These are phyloP conservation scores for Hyaloperonospora brassicae DNA, from an alignment of 352 stramenopile genomes.

Conservation along the genomic window DNA sequence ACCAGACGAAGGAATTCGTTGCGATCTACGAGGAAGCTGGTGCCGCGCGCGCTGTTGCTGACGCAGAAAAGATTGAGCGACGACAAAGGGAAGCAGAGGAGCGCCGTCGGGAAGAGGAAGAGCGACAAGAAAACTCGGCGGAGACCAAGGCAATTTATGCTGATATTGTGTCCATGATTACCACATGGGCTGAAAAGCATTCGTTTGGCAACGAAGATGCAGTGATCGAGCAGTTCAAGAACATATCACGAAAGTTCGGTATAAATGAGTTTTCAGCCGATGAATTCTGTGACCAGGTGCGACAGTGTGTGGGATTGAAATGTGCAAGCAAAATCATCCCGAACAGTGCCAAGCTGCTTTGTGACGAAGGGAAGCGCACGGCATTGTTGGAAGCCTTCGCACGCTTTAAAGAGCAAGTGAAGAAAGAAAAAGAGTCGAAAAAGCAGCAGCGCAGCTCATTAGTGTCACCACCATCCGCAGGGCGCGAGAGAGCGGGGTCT, in stretches of 20 bases:
- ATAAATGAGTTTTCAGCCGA: conserved; percentile 60
- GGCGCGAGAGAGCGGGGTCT: conserved; percentile 23
- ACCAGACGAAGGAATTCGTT: conserved; percentile 82
- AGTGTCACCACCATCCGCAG: conserved; percentile 24
- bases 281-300: conserved; percentile 63
- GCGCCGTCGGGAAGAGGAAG: conserved; percentile 42
- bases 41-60: conserved; percentile 35
- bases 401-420: conserved; percentile 58
- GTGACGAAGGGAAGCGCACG: conserved; percentile 46
- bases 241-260: conserved; percentile 45
- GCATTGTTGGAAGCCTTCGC: conserved; percentile 47
- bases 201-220: conserved; percentile 36
- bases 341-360: conserved; percentile 59
- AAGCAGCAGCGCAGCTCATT: conserved; percentile 51
- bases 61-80: conserved; percentile 42
- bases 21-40: conserved; percentile 62
- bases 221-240: conserved; percentile 58
- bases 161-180: conserved; percentile 59
- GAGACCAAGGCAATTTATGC: conserved; percentile 54
- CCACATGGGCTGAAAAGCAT: conserved; percentile 49
- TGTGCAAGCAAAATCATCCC: conserved; percentile 64
- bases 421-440: conserved; percentile 69
- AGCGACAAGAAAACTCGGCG: conserved; percentile 41
- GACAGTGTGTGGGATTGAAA: conserved; percentile 65
- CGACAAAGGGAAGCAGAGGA: conserved; percentile 47